phyloP scores from a whole-genome alignment of 148 eudicot genomes.

The Rhododendron ferrugineum region DNA sequence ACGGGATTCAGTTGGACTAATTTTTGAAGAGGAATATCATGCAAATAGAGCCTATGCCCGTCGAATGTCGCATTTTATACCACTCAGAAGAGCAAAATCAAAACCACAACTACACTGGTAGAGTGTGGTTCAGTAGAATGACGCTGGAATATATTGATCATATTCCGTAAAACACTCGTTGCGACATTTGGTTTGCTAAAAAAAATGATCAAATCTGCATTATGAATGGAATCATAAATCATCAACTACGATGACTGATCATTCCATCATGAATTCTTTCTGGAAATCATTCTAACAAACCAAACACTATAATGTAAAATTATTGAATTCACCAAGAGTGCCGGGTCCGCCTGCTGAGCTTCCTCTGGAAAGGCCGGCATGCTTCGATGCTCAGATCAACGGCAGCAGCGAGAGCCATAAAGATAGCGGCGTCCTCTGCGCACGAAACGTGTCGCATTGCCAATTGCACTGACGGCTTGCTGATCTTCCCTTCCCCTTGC shows the following conservation, averaged over 20 bases:
- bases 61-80: background rate
- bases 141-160: background rate
- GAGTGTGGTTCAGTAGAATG: background rate
- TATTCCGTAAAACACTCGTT: background rate
- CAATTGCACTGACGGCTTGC: constrained; percentile 51
- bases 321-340: constrained; percentile 40
- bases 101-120: background rate
- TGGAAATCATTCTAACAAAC: background rate
- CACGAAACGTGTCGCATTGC: constrained; percentile 58
- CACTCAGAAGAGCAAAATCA: background rate
- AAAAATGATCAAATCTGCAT: background rate
- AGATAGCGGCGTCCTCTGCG: constrained; percentile 55
- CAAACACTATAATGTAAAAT: background rate
- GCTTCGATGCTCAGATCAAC: constrained; percentile 60
- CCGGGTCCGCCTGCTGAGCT: constrained; percentile 25
- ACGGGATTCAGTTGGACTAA: background rate
- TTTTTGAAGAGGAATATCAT: background rate
- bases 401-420: constrained; percentile 61
- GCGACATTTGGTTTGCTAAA: background rate
- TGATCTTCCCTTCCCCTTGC: constrained; percentile 49
- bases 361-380: constrained; percentile 45
- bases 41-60: background rate
- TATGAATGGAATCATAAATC: background rate
- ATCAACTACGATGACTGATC: background rate
- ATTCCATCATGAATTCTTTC: background rate